Evolutionary conservation across 805 yeast genomes (phyloP).

Genomic region (Candida namnaoensis): DNA sequence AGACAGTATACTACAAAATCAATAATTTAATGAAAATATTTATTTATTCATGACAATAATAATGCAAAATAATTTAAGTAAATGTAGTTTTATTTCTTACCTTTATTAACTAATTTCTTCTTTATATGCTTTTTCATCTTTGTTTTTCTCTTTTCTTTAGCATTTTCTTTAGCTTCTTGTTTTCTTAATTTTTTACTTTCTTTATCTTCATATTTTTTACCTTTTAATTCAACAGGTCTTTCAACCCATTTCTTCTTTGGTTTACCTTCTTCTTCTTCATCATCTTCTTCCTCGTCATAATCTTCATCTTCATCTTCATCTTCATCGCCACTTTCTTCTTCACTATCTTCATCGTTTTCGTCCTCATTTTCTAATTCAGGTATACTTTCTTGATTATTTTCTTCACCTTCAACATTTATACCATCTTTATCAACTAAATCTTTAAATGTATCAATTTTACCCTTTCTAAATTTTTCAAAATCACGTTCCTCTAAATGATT

Average conservation of each 20-base stretch:
- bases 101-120: constrained; percentile 62
- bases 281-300: constrained; percentile 26
- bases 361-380: constrained; percentile 7
- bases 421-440: constrained; percentile 40
- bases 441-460: constrained; percentile 71
- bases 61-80: background rate
- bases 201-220: constrained; percentile 75
- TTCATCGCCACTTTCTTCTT: constrained; percentile 17
- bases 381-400: too few relatives aligned
- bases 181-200: constrained; percentile 71
- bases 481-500: constrained; percentile 88
- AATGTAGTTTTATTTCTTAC: constrained; percentile 16
- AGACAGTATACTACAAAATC: constrained; percentile 1
- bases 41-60: too few relatives aligned
- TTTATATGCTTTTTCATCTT: constrained; percentile 80
- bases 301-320: constrained; percentile 21
- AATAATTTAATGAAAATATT: too few relatives aligned
- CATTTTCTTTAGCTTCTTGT: constrained; percentile 65
- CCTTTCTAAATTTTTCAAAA: constrained; percentile 67
- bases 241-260: constrained; percentile 37
- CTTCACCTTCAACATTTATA: constrained; percentile 4
- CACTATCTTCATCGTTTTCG: constrained; percentile 18
- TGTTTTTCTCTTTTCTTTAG: constrained; percentile 69
- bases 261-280: constrained; percentile 22
- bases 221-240: constrained; percentile 34